These are phyloP conservation scores for Rubia yunnanensis DNA, from an alignment of 257 asterid species.

Conservation along the genomic window DNA sequence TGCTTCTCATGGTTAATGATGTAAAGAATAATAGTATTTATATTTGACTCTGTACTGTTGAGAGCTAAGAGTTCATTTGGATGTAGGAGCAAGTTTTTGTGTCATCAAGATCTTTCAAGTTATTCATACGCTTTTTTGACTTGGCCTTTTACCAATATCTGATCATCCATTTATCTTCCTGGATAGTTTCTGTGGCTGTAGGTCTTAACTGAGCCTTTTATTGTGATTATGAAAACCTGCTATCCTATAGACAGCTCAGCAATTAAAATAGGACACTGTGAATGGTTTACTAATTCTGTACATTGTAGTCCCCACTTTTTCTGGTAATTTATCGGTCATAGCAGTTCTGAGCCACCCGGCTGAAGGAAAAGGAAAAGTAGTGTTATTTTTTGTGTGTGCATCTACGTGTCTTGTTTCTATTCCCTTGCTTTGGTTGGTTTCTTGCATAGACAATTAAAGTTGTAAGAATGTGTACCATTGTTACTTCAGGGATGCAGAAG, in stretches of 20 bases:
- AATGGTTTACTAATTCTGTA: not conserved
- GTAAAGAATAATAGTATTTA: too few species aligned
- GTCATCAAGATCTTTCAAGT: not conserved
- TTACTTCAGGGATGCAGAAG: constrained; percentile 88
- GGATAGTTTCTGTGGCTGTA: not conserved
- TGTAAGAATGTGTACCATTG: constrained; percentile 12
- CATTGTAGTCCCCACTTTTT: not conserved
- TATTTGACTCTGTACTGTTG: not conserved
- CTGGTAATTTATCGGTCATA: not conserved
- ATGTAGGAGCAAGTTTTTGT: not conserved
- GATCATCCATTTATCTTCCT: constrained; percentile 1
- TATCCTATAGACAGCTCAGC: not conserved
- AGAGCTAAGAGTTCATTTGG: not conserved
- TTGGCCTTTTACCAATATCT: not conserved
- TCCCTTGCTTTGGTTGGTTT: not conserved
- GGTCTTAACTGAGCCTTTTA: not conserved
- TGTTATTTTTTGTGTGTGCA: not conserved
- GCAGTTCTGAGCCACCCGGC: not conserved
- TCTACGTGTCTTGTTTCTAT: not conserved
- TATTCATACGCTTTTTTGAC: not conserved
- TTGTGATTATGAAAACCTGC: not conserved
- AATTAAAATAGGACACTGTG: not conserved
- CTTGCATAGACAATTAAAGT: not conserved
- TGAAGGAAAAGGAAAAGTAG: not conserved
- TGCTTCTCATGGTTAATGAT: not conserved